Evolutionary conservation across 495 filamentous ascomycete species (phyloP).

Genomic region (Amphirosellinia nigrospora): DNA sequence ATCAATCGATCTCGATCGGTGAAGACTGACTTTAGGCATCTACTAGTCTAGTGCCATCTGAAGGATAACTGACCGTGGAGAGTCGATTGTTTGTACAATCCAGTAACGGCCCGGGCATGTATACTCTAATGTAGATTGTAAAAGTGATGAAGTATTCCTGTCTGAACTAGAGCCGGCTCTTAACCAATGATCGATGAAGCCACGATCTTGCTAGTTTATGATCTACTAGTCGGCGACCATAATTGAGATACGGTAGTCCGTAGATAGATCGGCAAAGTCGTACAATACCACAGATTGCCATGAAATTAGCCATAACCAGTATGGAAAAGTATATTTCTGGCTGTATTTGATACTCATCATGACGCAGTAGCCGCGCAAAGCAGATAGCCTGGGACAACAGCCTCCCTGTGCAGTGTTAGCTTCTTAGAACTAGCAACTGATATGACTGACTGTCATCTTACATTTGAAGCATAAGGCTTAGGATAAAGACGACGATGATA

Average conservation of each 20-base stretch:
- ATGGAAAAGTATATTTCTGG: neutral
- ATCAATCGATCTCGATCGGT: neutral
- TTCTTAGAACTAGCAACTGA: neutral
- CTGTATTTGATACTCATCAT: neutral
- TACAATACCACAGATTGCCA: neutral
- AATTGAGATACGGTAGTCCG: slow-evolving; percentile 1
- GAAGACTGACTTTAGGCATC: neutral
- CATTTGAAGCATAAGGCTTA: neutral
- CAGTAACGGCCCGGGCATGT: neutral
- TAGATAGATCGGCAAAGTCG: neutral
- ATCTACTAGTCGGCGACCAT: neutral
- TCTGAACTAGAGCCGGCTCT: neutral
- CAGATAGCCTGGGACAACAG: neutral
- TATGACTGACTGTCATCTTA: neutral
- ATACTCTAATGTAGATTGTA: neutral
- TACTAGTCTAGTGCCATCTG: slow-evolving; percentile 1
- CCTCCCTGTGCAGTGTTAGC: neutral
- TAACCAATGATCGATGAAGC: neutral
- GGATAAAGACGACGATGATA: neutral
- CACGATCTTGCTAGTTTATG: neutral
- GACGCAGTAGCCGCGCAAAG: neutral
- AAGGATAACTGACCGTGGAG: neutral
- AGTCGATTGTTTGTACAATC: neutral
- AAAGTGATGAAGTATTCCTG: neutral
- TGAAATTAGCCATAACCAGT: neutral